A percentile compares a stretch with the other conserved stretches of the same genome.
These are phyloP conservation scores for Trichoderma afroharzianum DNA, from an alignment of 2,329 filamentous ascomycete species.

Conservation along the genomic window DNA sequence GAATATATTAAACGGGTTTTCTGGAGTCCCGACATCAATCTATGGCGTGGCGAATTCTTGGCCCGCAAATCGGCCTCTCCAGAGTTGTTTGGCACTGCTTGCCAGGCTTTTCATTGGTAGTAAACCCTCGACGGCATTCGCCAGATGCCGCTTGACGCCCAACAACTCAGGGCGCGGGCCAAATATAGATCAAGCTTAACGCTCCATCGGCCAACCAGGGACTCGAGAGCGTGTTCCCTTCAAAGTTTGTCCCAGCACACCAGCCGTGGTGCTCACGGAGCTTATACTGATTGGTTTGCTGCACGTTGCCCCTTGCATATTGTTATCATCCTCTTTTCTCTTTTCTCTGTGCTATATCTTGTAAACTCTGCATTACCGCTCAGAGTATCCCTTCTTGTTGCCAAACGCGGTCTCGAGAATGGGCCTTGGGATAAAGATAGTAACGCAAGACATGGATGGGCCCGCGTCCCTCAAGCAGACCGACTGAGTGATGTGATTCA, in stretches of 20 bases:
- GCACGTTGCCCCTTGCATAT: background rate
- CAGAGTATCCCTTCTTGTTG: background rate
- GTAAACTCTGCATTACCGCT: slow-evolving; percentile 3
- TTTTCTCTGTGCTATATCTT: slow-evolving; percentile 18
- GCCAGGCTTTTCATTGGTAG: background rate
- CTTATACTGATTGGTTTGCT: slow-evolving; percentile 10
- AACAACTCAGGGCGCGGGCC: slow-evolving; percentile 18
- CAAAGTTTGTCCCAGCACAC: slow-evolving; percentile 1
- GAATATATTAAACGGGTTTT: background rate
- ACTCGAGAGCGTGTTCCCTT: slow-evolving; percentile 23
- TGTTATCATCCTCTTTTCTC: background rate
- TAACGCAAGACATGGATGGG: background rate
- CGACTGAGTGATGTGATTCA: background rate
- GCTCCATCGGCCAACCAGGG: slow-evolving; percentile 33
- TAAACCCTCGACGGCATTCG: background rate
- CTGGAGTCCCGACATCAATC: background rate
- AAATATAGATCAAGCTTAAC: slow-evolving; percentile 34
- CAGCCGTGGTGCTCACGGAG: background rate
- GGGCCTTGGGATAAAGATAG: slow-evolving; percentile 5
- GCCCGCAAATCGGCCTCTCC: background rate
- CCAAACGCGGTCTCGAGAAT: background rate
- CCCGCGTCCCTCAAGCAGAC: background rate
- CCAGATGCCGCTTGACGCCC: slow-evolving; percentile 1
- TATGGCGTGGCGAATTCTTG: background rate
- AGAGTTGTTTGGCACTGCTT: background rate